Evolutionary conservation across 768 basidiomycete species (phyloP).

Genomic region (Postia placenta): DNA sequence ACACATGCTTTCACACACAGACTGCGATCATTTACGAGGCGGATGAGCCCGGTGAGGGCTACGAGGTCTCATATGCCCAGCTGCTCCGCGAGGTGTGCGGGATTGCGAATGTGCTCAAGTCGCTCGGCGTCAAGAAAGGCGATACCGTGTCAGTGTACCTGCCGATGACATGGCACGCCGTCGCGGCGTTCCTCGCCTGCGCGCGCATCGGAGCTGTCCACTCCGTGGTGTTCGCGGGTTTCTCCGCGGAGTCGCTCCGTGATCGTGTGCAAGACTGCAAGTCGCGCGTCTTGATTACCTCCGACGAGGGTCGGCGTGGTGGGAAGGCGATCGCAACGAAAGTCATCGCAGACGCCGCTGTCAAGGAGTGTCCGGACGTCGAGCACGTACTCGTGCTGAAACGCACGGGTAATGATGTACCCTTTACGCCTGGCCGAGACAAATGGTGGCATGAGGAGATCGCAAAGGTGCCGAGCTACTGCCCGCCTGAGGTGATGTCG

Average conservation of each 20-base stretch:
- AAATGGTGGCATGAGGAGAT: slow-evolving; percentile 96
- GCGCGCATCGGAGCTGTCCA: slow-evolving; percentile 96
- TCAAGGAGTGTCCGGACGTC: slow-evolving; percentile 78
- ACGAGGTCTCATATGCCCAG: slow-evolving; percentile 73
- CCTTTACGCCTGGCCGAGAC: slow-evolving; percentile 81
- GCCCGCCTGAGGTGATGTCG: slow-evolving; percentile 81
- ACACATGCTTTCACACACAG: slow-evolving; percentile 29
- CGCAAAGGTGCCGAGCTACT: slow-evolving; percentile 78
- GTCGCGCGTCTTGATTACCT: slow-evolving; percentile 88
- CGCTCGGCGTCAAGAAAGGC: slow-evolving; percentile 88
- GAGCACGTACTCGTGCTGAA: slow-evolving; percentile 88
- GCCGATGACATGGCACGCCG: slow-evolving; percentile 94
- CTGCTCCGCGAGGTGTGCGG: slow-evolving; percentile 86
- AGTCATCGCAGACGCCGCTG: slow-evolving; percentile 86
- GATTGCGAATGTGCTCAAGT: slow-evolving; percentile 88
- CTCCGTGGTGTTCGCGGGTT: slow-evolving; percentile 96
- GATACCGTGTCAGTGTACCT: slow-evolving; percentile 92
- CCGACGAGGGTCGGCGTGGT: slow-evolving; percentile 90
- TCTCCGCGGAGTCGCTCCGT: slow-evolving; percentile 89
- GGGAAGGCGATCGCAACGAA: slow-evolving; percentile 95
- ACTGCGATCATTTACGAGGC: slow-evolving; percentile 98
- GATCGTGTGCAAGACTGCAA: slow-evolving; percentile 89
- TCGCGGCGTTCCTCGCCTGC: slow-evolving; percentile 95
- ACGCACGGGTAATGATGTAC: slow-evolving; percentile 78
- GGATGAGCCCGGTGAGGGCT: slow-evolving; percentile 82